Evolutionary conservation across 2,329 filamentous ascomycete species (phyloP), one percentile per base, ranked within the genome.

Genomic region (Lasiodiplodia sp.): DNA sequence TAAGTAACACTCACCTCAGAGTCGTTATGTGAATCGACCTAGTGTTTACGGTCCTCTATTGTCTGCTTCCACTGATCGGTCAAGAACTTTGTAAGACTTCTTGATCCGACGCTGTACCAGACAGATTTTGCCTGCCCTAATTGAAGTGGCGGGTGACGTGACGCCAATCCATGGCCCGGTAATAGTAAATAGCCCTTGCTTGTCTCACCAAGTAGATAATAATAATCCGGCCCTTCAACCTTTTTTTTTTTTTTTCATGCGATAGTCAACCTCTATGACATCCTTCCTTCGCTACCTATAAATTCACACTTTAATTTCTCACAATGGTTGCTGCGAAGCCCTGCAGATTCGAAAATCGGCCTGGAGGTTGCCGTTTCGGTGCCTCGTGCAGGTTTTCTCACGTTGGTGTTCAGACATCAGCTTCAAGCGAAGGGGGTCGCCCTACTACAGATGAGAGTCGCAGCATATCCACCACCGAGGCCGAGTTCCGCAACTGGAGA

Each of bases 401-500:
- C 21, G 47, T 51, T 51, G 47, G 47, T 51, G 47, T 51, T 51
- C 47, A 21, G 47, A 51, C 47, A 51, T 23, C 47, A 51, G 47
- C 47, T 14, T 51, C 47, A 51, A 51, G 47, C 47, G 16, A 51
- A 23, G 47, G 21, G 47, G n/a, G 47, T 23, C 18, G 47, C 21
- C 21, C 47, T 51, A 51, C 47, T 23, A 51, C 47, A 51, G 47
- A 51, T 40, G 49, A 25, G 18, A n/a, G 10, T 44, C 63, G 34
- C 34, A 23, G 25, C 5, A 25, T 28, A 14, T 34, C 31, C 25
- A 66, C 18, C 31, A n/a, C 63, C 21, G 63, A 66, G 47, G 63
- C 21, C 28, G 66, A 68, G 40, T 62, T 64, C 34, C 37, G 52
- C 18, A 25, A 23, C 8, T 68, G 67, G 67, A 55, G 51, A 16